These are phyloP conservation scores for Craterostigma plantagineum DNA, from an alignment of 257 asterid species.

Conservation along the genomic window DNA sequence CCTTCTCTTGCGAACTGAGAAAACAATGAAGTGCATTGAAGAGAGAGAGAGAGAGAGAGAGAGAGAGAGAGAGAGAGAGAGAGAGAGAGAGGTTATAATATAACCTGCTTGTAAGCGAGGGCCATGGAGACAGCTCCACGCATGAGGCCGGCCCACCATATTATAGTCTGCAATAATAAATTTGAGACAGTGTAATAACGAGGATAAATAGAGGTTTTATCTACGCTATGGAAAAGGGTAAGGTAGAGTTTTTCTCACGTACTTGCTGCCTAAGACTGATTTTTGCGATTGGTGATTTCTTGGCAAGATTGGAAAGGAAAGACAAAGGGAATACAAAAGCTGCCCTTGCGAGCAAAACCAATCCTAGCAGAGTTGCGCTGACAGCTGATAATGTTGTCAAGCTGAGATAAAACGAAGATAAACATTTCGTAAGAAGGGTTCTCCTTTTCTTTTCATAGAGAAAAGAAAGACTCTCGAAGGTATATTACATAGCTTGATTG, in stretches of 20 bases:
- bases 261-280: conserved; percentile 69
- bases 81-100: no score
- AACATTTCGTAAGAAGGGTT: neutral
- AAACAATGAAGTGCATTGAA: neutral
- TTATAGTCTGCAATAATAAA: conserved; percentile 26
- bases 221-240: neutral
- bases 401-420: conserved; percentile 19
- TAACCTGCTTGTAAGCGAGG: conserved; percentile 93
- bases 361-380: conserved; percentile 73
- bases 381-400: conserved; percentile 47
- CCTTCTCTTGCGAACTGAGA: conserved; percentile 66
- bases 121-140: conserved; percentile 98
- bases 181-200: neutral
- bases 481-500: neutral
- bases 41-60: neutral
- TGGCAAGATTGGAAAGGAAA: conserved; percentile 65
- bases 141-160: conserved; percentile 99
- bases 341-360: conserved; percentile 81
- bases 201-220: neutral
- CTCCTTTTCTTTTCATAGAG: no score
- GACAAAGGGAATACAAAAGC: conserved; percentile 91
- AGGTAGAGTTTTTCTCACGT: no score
- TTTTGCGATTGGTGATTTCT: conserved; percentile 46
- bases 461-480: neutral
- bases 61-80: no score